These are phyloP conservation scores for Vitis hybrid DNA, from an alignment of 177 flowering plant genomes.

Conservation along the genomic window DNA sequence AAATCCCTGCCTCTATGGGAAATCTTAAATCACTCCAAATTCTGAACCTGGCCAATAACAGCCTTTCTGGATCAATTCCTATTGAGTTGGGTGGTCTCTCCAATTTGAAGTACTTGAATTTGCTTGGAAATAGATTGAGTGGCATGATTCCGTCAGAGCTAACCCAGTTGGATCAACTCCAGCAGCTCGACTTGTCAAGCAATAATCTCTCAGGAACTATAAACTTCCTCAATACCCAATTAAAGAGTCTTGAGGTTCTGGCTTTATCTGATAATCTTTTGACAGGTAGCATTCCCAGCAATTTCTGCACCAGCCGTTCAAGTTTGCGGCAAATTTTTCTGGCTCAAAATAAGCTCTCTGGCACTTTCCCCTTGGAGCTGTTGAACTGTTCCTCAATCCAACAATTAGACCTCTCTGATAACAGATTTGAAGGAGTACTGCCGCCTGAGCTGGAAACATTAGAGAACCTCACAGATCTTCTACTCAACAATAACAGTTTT, in stretches of 20 bases:
- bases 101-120: constrained; percentile 68
- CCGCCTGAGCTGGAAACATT: constrained; percentile 54
- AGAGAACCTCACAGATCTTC: constrained; percentile 56
- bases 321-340: constrained; percentile 52
- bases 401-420: constrained; percentile 76
- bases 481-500: constrained; percentile 86
- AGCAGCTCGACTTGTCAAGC: constrained; percentile 64
- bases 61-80: constrained; percentile 71
- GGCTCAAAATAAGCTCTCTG: constrained; percentile 57
- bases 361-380: constrained; percentile 61
- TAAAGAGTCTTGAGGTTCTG: constrained; percentile 49
- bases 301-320: constrained; percentile 52
- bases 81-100: constrained; percentile 42
- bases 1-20: constrained; percentile 59
- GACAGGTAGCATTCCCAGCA: constrained; percentile 45
- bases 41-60: constrained; percentile 78
- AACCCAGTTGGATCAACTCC: constrained; percentile 52
- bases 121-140: constrained; percentile 64
- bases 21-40: constrained; percentile 45
- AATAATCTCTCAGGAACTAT: constrained; percentile 72
- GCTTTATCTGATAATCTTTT: constrained; percentile 64
- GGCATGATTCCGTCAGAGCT: constrained; percentile 65
- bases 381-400: constrained; percentile 58
- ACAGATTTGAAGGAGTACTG: constrained; percentile 54
- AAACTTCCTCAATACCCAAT: constrained; percentile 28